A percentile compares a stretch with the other conserved stretches of the same genome.
phyloP scores from a whole-genome alignment of 768 basidiomycete species.

The Rubroboletus pulcherrimus region DNA sequence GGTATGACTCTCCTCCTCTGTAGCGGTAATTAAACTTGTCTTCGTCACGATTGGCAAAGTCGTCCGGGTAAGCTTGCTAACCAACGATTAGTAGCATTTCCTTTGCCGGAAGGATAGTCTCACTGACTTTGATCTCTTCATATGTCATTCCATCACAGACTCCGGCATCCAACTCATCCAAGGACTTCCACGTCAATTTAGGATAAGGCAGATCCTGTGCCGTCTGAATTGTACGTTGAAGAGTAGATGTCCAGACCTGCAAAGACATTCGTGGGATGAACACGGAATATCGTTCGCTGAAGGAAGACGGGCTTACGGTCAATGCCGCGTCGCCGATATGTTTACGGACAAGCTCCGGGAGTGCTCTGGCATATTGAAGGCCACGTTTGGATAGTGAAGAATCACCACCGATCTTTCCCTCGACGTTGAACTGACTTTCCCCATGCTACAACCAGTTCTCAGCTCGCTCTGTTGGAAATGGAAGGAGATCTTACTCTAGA shows the following conservation, averaged over 20 bases:
- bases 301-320: conserved; percentile 51
- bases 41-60: conserved; percentile 96
- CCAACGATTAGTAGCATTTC: neutral
- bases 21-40: conserved; percentile 99
- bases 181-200: conserved; percentile 96
- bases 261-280: neutral
- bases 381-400: conserved; percentile 82
- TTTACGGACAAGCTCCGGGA: conserved; percentile 83
- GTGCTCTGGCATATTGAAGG: conserved; percentile 75
- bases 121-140: conserved; percentile 88
- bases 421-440: conserved; percentile 94
- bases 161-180: conserved; percentile 97
- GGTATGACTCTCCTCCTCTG: conserved; percentile 94
- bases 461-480: conserved; percentile 4
- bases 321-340: conserved; percentile 87
- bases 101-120: neutral
- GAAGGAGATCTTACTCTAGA: conserved; percentile 65
- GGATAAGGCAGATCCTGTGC: conserved; percentile 76
- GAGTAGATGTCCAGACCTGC: conserved; percentile 98
- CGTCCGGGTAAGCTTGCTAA: conserved; percentile 93
- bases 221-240: conserved; percentile 90
- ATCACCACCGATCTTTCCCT: conserved; percentile 98
- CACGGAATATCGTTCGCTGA: neutral
- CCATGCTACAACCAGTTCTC: conserved; percentile 65
- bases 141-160: conserved; percentile 99